A percentile compares a stretch with the other conserved stretches of the same genome.
phyloP scores from a whole-genome alignment of 345 rosid genomes.

The Syzygium aqueum region DNA sequence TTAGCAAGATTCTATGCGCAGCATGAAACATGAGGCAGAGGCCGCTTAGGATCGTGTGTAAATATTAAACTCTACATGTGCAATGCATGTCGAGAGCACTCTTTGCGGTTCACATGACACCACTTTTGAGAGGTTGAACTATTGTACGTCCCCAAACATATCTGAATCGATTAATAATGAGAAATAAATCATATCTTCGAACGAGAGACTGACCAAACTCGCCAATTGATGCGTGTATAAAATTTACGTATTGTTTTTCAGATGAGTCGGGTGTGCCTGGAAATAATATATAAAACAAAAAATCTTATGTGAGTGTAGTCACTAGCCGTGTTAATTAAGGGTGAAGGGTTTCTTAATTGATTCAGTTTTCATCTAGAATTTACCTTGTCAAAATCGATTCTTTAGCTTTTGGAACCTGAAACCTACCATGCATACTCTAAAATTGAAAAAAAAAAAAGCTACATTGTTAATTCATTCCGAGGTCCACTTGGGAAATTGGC shows the following conservation, averaged over 20 bases:
- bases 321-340: neutral
- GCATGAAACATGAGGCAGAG: neutral
- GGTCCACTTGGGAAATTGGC: too few relatives aligned
- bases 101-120: neutral
- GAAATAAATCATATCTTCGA: rapidly evolving
- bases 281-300: neutral
- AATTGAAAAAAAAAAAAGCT: too few relatives aligned
- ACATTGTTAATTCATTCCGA: too few relatives aligned
- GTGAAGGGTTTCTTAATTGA: too few relatives aligned
- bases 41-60: neutral
- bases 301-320: neutral
- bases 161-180: rapidly evolving
- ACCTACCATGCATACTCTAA: too few relatives aligned
- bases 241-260: neutral
- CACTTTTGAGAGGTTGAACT: neutral
- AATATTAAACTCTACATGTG: neutral
- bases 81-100: neutral
- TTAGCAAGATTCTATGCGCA: neutral
- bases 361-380: too few relatives aligned
- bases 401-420: too few relatives aligned
- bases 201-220: neutral
- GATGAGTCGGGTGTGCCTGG: neutral
- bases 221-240: neutral
- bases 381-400: too few relatives aligned
- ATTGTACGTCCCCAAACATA: neutral